Percentiles rank a stretch among this genome's conserved stretches.
phyloP scores from a whole-genome alignment of 1,139 yeast species.

The Pichia cactophila region DNA sequence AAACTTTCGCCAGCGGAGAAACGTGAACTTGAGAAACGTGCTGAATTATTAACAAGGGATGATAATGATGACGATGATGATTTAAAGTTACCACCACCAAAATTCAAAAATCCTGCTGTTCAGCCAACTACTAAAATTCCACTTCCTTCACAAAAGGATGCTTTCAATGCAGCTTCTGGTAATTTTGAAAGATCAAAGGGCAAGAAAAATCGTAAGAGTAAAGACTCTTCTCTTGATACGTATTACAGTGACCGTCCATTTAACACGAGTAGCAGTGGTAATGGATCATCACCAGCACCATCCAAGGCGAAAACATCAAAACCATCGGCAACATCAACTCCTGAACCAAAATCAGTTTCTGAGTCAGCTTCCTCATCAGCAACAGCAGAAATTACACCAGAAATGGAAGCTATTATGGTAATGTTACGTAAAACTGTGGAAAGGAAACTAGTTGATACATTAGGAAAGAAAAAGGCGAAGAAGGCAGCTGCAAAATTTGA shows the following conservation, averaged over 20 bases:
- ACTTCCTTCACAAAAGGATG: not conserved
- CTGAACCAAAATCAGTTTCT: not conserved
- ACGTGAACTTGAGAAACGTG: not conserved
- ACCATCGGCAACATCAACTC: not conserved
- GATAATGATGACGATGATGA: slow-evolving; percentile 4
- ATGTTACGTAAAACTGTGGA: slow-evolving; percentile 3
- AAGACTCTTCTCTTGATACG: not conserved
- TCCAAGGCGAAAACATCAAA: not conserved
- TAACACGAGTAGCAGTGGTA: not conserved
- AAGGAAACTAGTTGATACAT: not conserved
- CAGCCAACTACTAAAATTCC: not conserved
- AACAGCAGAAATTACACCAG: not conserved
- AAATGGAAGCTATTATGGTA: slow-evolving; percentile 3
- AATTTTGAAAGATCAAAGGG: not conserved
- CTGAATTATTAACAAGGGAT: not conserved
- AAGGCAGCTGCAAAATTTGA: slow-evolving; percentile 3
- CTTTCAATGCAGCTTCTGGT: not conserved
- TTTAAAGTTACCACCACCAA: slow-evolving; percentile 7
- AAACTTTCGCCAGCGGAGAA: slow-evolving; percentile 8
- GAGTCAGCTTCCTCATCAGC: not conserved
- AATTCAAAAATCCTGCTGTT: slow-evolving; percentile 1
- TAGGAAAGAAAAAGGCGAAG: slow-evolving; percentile 6
- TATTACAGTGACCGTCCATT: slow-evolving; percentile 1
- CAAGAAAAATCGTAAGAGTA: not conserved
- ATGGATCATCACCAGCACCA: not conserved